A percentile compares a stretch with the other conserved stretches of the same genome.
Conservation (phyloP, 2,329 filamentous ascomycete genomes). For the Exophiala sp. region DNA sequence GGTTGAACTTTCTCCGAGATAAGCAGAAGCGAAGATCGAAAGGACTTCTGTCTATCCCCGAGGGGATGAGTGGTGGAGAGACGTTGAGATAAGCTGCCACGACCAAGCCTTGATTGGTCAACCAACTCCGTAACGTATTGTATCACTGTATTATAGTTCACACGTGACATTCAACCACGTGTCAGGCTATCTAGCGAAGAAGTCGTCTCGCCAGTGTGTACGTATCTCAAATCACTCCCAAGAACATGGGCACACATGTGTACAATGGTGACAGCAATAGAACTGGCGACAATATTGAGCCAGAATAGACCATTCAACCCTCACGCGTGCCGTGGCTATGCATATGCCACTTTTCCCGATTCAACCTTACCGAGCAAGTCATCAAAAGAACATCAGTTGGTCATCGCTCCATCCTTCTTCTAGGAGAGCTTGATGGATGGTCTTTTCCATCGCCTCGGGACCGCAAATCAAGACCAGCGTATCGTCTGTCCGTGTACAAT, state of each 20-base stretch:
- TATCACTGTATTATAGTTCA: background rate
- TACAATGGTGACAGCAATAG: no score
- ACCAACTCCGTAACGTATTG: slow-evolving; percentile 4
- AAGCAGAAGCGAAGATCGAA: background rate
- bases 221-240: no score
- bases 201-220: no score
- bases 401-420: slow-evolving; percentile 65
- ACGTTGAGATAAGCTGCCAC: slow-evolving; percentile 11
- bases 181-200: no score
- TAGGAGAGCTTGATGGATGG: slow-evolving; percentile 51
- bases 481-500: slow-evolving; percentile 47
- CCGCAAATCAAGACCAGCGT: slow-evolving; percentile 71
- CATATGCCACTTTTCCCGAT: background rate
- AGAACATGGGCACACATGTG: no score
- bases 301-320: no score
- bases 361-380: background rate
- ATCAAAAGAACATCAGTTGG: slow-evolving; percentile 68
- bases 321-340: no score
- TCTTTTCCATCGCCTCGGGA: slow-evolving; percentile 67
- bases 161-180: background rate
- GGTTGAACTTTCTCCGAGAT: slow-evolving; percentile 9
- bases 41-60: background rate
- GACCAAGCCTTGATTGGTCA: background rate
- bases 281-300: no score
- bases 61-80: slow-evolving; percentile 10